These are phyloP conservation scores for Euphrasia confusa DNA, from an alignment of 257 asterid genomes.

Conservation along the genomic window DNA sequence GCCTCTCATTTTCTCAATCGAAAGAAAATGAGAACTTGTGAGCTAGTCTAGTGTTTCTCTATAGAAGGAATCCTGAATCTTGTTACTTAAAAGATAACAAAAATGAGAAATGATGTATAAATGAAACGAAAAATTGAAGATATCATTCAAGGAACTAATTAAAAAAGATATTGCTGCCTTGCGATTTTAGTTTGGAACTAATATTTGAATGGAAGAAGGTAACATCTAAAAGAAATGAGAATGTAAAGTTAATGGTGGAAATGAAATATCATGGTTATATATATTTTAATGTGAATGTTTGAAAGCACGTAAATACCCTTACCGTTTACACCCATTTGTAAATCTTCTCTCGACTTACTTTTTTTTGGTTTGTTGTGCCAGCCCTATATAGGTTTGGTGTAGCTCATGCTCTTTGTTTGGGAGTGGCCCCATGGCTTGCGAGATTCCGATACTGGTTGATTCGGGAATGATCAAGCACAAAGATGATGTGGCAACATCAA, in stretches of 20 bases:
- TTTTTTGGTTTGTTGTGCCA: conserved; percentile 4
- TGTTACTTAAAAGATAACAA: no score
- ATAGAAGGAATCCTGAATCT: no score
- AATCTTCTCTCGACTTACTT: no score
- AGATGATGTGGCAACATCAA: conserved; percentile 61
- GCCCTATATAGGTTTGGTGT: conserved; percentile 94
- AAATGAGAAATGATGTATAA: no score
- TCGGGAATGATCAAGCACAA: conserved; percentile 94
- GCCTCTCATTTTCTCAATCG: background rate
- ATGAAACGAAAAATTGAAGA: no score
- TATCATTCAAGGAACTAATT: background rate
- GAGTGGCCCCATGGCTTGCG: conserved; percentile 95
- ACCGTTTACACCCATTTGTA: no score
- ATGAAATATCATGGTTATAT: background rate
- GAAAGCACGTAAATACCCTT: no score
- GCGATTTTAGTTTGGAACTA: background rate
- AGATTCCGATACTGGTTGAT: conserved; percentile 77
- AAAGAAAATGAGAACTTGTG: no score
- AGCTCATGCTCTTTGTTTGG: conserved; percentile 91
- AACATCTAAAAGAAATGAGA: no score
- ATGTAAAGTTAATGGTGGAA: background rate
- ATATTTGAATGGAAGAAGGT: no score
- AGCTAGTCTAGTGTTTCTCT: no score
- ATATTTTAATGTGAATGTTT: no score
- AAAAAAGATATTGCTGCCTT: background rate